A percentile compares a stretch with the other conserved stretches of the same genome.
phyloP scores from a whole-genome alignment of 495 filamentous ascomycete genomes.

The Echria macrotheca region DNA sequence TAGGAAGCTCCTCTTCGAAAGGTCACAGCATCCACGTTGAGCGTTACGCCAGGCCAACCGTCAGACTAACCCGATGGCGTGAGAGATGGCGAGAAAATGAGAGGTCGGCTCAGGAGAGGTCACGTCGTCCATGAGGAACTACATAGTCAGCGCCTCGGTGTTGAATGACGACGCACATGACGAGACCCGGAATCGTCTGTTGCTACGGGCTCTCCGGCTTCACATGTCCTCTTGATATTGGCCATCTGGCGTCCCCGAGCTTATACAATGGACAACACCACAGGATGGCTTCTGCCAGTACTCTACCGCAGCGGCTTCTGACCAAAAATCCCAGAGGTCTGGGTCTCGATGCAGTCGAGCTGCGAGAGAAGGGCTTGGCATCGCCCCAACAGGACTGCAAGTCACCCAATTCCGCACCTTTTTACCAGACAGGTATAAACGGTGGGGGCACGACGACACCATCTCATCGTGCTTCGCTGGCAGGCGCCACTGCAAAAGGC shows the following conservation, averaged over 20 bases:
- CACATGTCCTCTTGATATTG: too few species aligned
- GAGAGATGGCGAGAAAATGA: too few species aligned
- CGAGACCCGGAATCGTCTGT: background rate
- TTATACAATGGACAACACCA: background rate
- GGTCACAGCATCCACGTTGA: background rate
- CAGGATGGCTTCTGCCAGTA: background rate
- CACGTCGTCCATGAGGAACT: too few species aligned
- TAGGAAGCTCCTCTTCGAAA: background rate
- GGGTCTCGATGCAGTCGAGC: conserved; percentile 8
- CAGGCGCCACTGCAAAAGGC: background rate
- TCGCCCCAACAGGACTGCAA: conserved; percentile 1
- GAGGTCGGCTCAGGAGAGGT: background rate
- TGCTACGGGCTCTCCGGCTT: background rate
- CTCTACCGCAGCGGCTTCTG: background rate
- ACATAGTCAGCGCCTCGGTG: too few species aligned
- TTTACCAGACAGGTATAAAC: background rate
- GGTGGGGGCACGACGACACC: conserved; percentile 7
- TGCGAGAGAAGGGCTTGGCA: conserved; percentile 4
- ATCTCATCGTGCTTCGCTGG: background rate
- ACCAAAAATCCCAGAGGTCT: conserved; percentile 10
- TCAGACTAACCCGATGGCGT: background rate
- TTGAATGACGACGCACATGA: background rate
- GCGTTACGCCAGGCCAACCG: background rate
- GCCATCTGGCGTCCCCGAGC: too few species aligned
- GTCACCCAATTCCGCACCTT: background rate